Conservation (phyloP, 2,329 filamentous ascomycete species). For the Cyanodermella asteris region DNA sequence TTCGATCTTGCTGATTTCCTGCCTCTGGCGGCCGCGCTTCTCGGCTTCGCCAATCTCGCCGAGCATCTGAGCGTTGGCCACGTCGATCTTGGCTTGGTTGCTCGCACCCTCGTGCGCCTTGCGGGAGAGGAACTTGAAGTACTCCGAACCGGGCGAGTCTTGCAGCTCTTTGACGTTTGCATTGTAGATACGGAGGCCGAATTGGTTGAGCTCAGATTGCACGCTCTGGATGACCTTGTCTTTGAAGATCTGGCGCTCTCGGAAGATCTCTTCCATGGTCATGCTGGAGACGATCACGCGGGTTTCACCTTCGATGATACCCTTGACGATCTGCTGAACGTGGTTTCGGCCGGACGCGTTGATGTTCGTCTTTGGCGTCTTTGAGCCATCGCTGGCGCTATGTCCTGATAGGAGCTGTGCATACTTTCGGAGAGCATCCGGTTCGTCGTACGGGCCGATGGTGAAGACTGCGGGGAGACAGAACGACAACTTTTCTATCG, state of each 20-base stretch:
- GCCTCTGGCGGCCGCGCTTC: constrained; percentile 55
- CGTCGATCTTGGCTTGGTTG: constrained; percentile 50
- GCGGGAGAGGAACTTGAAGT: constrained; percentile 60
- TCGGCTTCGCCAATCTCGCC: constrained; percentile 46
- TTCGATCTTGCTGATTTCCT: constrained; percentile 72
- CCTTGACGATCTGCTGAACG: constrained; percentile 69
- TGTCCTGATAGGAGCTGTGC: constrained; percentile 54
- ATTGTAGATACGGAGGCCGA: constrained; percentile 55
- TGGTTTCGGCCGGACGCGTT: constrained; percentile 32
- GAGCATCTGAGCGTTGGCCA: constrained; percentile 36
- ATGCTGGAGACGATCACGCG: constrained; percentile 64
- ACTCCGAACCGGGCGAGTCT: constrained; percentile 60
- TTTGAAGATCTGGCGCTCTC: constrained; percentile 56
- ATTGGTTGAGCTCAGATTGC: constrained; percentile 45
- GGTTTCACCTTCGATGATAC: constrained; percentile 76
- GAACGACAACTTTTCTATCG: constrained; percentile 69
- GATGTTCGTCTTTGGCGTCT: constrained; percentile 13
- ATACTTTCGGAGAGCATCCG: constrained; percentile 54
- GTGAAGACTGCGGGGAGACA: constrained; percentile 67
- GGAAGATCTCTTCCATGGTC: constrained; percentile 87
- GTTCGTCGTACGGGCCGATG: constrained; percentile 55
- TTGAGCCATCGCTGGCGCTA: constrained; percentile 20
- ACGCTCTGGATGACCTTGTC: constrained; percentile 30
- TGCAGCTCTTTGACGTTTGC: constrained; percentile 73
- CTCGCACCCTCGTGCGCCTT: constrained; percentile 72